phyloP scores from a whole-genome alignment of 2,329 filamentous ascomycete genomes.

The Colletotrichum simmondsii region DNA sequence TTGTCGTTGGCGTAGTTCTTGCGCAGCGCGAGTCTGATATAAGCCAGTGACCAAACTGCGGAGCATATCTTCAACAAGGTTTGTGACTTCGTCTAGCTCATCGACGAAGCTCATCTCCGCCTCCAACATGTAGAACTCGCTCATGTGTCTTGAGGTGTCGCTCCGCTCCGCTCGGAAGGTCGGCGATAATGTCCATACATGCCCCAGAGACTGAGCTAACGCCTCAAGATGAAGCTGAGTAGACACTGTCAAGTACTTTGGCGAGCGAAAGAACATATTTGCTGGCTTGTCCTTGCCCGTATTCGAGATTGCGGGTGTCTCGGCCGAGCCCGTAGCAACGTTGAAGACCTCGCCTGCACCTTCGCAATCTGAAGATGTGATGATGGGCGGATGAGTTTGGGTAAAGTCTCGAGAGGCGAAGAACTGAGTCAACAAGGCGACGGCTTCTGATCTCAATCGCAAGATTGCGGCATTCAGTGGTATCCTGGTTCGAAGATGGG shows the following conservation, averaged over 20 bases:
- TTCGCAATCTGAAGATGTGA: constrained; percentile 97
- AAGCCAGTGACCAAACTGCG: constrained; percentile 59
- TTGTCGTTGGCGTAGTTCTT: constrained; percentile 51
- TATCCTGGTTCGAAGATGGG: constrained; percentile 86
- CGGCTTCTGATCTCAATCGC: constrained; percentile 83
- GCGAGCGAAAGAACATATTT: constrained; percentile 79
- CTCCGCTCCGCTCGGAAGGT: constrained; percentile 94
- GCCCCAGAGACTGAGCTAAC: constrained; percentile 85
- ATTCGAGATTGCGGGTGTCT: constrained; percentile 40
- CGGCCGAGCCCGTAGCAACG: constrained; percentile 58
- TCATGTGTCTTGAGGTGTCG: constrained; percentile 92
- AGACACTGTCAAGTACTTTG: constrained; percentile 97
- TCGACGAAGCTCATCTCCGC: constrained; percentile 86
- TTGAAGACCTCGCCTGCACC: constrained; percentile 95
- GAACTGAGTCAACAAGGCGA: constrained; percentile 78
- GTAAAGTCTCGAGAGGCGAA: constrained; percentile 78
- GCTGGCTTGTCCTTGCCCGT: constrained; percentile 47
- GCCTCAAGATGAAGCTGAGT: constrained; percentile 95
- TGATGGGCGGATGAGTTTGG: constrained; percentile 91
- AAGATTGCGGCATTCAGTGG: constrained; percentile 84
- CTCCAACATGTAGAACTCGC: constrained; percentile 99
- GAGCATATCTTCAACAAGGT: constrained; percentile 83
- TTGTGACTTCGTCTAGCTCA: constrained; percentile 77
- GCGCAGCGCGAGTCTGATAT: constrained; percentile 52
- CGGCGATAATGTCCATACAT: constrained; percentile 93